A percentile compares a stretch with the other conserved stretches of the same genome.
These are phyloP conservation scores for Fraxinus greggii DNA, from an alignment of 305 asterid genomes.

Conservation along the genomic window DNA sequence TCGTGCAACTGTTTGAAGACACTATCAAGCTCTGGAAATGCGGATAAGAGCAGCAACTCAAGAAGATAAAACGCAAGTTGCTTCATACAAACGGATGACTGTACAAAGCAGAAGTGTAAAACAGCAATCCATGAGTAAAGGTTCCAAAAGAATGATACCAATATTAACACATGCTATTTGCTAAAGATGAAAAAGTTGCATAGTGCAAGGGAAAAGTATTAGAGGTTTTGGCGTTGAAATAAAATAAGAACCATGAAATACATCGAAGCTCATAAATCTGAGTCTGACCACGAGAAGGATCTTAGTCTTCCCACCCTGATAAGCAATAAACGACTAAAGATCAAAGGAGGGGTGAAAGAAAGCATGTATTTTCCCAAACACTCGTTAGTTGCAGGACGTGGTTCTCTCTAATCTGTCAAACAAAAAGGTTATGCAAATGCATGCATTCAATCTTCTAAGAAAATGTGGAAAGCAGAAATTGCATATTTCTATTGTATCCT, in stretches of 20 bases:
- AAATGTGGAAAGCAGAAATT: not conserved
- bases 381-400: too few species aligned
- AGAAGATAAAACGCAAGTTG: conserved; percentile 74
- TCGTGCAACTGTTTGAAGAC: conserved; percentile 62
- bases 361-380: not conserved
- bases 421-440: not conserved
- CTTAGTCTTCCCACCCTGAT: not conserved
- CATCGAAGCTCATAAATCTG: not conserved
- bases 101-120: conserved; percentile 28
- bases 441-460: not conserved
- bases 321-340: not conserved
- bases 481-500: not conserved
- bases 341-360: not conserved
- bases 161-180: not conserved
- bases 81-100: conserved; percentile 90
- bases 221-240: not conserved
- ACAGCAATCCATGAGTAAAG: conserved; percentile 17
- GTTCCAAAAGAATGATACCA: conserved; percentile 1
- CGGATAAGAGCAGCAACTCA: conserved; percentile 69
- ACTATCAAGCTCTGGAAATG: conserved; percentile 83
- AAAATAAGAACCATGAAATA: not conserved
- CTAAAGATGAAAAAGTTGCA: not conserved
- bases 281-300: not conserved
- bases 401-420: not conserved
- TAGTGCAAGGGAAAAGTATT: not conserved